Evolutionary conservation across 805 yeast species (phyloP).

Genomic region (Yarrowia sp.): DNA sequence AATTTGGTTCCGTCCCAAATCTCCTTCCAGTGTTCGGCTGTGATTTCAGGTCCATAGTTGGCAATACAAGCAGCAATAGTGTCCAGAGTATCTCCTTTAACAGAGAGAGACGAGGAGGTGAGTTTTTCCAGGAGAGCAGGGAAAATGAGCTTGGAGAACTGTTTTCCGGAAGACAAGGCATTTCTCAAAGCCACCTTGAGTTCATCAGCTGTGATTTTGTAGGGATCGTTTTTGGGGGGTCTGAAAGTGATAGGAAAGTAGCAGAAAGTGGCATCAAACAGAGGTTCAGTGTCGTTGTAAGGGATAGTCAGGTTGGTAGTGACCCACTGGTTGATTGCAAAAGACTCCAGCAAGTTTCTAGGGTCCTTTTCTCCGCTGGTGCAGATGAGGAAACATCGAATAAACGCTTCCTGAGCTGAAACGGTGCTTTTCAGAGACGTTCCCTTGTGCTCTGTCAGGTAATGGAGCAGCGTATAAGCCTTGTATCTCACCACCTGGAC

Average conservation of each 20-base stretch:
- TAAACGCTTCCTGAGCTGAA: slow-evolving; percentile 43
- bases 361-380: slow-evolving; percentile 95
- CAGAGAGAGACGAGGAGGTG: slow-evolving; percentile 33
- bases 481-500: slow-evolving; percentile 30
- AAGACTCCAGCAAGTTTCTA: slow-evolving; percentile 70
- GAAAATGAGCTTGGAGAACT: slow-evolving; percentile 69
- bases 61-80: slow-evolving; percentile 59
- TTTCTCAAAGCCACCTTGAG: slow-evolving; percentile 60
- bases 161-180: slow-evolving; percentile 59
- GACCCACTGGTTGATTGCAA: slow-evolving; percentile 53
- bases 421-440: slow-evolving; percentile 13
- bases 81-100: slow-evolving; percentile 65
- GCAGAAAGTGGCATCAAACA: slow-evolving; percentile 88
- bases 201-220: slow-evolving; percentile 71
- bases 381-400: slow-evolving; percentile 60
- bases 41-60: slow-evolving; percentile 49
- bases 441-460: slow-evolving; percentile 40
- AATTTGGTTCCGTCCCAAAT: slow-evolving; percentile 87
- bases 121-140: slow-evolving; percentile 61
- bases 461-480: slow-evolving; percentile 56
- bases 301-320: slow-evolving; percentile 44
- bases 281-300: slow-evolving; percentile 52
- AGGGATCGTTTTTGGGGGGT: slow-evolving; percentile 87
- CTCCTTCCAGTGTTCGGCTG: slow-evolving; percentile 63
- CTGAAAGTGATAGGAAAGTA: slow-evolving; percentile 95